Base-by-base conservation (phyloP, 495 filamentous ascomycete genomes). In the Xanthoparmelia taractica region DNA sequence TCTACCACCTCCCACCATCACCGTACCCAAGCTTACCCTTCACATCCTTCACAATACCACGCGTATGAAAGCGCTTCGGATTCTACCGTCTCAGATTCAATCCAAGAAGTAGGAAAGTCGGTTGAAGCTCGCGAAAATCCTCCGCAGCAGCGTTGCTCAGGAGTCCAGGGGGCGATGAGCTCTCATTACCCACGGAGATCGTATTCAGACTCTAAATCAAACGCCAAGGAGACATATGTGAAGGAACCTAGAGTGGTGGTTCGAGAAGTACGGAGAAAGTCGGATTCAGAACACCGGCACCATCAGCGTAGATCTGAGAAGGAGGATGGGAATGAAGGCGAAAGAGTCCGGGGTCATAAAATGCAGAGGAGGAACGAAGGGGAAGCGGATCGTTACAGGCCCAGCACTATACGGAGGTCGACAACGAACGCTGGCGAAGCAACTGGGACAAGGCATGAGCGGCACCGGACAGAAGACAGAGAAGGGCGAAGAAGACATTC, bases 371-470 rank as follows among this genome's bases (percentile, higher is more conserved):
- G 23, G n/a, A 31, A 17, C n/a, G 47, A 52, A 2, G 34, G n/a
- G 25, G 25, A 48, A 48, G 47, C 6, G 29, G 56, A 58, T 20
- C 45, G 36, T 23, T 27, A 20, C n/a, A 33, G n/a, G 25, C 62
- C 58, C 34, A 31, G 33, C 57, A 61, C 33, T 67, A 57, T 43
- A 56, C 69, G 40, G 69, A 74, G 66, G 71, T 75, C 67, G 64
- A 68, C 54, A 63, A 65, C 60, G 27, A 52, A 52, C 63, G 68
- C 66, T 59, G 65, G 59, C 68, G 71, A 60, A 43, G 40, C 50
- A 67, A 68, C 8, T 65, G 72, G 47, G 64, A 50, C 47, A 65
- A 70, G 8, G 63, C 59, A 65, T 58, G 68, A 67, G 59, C 68
- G 62, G 65, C 50, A 69, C 38, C 71, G 66, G 31, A 68, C 66